Evolutionary conservation across 441 rosid species (phyloP).

Genomic region (Eruca vesicaria): DNA sequence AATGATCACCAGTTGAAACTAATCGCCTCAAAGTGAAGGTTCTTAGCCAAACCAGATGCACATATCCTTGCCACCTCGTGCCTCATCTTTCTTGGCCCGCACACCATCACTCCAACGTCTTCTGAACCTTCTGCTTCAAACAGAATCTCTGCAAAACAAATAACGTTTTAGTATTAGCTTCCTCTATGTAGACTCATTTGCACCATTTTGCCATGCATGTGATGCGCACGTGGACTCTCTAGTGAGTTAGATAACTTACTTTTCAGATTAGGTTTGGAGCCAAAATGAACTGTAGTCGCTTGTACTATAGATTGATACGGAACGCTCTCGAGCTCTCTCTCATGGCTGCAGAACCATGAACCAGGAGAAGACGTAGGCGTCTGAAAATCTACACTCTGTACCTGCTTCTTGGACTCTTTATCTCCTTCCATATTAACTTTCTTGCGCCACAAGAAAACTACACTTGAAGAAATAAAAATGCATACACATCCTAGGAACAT

Average conservation of each 20-base stretch:
- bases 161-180: not conserved
- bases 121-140: conserved; percentile 41
- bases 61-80: conserved; percentile 56
- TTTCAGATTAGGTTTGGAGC: conserved; percentile 53
- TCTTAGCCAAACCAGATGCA: conserved; percentile 47
- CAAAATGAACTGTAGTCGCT: conserved; percentile 47
- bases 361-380: conserved; percentile 36
- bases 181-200: not conserved
- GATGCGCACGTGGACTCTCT: too few species aligned
- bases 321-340: conserved; percentile 51
- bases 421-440: conserved; percentile 19
- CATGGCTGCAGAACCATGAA: conserved; percentile 36
- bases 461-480: conserved; percentile 37
- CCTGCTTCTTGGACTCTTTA: conserved; percentile 29
- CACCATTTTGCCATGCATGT: too few species aligned
- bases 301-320: conserved; percentile 46
- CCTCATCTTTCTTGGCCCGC: conserved; percentile 58
- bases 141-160: conserved; percentile 37
- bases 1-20: conserved; percentile 49
- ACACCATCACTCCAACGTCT: conserved; percentile 51
- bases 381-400: conserved; percentile 36
- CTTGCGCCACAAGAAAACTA: conserved; percentile 47
- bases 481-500: conserved; percentile 33
- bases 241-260: conserved; percentile 34
- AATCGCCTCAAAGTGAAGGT: conserved; percentile 56